A percentile compares a stretch with the other conserved stretches of the same genome.
Evolutionary conservation across 1,139 yeast species (phyloP).

Genomic region (Dujonia santamariae): DNA sequence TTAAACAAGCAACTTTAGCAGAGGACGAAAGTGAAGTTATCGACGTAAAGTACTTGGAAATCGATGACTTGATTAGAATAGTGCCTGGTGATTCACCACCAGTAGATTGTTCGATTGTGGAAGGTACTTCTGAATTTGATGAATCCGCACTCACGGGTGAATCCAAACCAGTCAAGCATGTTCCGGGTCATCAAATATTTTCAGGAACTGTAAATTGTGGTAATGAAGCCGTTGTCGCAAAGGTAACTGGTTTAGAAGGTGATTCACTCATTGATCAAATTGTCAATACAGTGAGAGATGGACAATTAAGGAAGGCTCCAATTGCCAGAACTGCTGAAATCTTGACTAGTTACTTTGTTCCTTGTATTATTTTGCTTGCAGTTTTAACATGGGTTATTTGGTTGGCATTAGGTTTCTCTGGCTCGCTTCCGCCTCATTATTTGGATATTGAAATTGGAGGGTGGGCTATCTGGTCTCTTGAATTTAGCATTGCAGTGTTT

Average conservation of each 20-base stretch:
- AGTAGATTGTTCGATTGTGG: constrained; percentile 61
- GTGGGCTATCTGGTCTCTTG: constrained; percentile 75
- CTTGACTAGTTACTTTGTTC: constrained; percentile 74
- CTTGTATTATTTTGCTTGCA: constrained; percentile 60
- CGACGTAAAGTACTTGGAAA: constrained; percentile 54
- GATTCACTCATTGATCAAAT: constrained; percentile 69
- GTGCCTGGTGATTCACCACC: constrained; percentile 73
- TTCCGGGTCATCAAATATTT: constrained; percentile 59
- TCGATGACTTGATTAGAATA: constrained; percentile 59
- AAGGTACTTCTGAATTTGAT: constrained; percentile 60
- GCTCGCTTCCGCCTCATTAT: constrained; percentile 51
- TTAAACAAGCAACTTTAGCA: constrained; percentile 44
- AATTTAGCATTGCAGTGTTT: constrained; percentile 75
- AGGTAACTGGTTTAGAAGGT: constrained; percentile 59
- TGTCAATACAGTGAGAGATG: constrained; percentile 67
- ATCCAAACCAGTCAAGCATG: constrained; percentile 47
- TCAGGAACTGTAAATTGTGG: constrained; percentile 75
- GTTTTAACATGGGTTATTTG: constrained; percentile 66
- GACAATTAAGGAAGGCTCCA: constrained; percentile 72
- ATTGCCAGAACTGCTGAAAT: constrained; percentile 69
- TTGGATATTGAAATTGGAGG: constrained; percentile 69
- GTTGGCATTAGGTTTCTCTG: constrained; percentile 56
- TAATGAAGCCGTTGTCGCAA: constrained; percentile 49
- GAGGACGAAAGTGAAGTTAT: constrained; percentile 23
- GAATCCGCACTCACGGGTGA: constrained; percentile 83